Base-by-base conservation (phyloP, 1,284 basidiomycete genomes). In the Anthracocystis panici-leucophaei region DNA sequence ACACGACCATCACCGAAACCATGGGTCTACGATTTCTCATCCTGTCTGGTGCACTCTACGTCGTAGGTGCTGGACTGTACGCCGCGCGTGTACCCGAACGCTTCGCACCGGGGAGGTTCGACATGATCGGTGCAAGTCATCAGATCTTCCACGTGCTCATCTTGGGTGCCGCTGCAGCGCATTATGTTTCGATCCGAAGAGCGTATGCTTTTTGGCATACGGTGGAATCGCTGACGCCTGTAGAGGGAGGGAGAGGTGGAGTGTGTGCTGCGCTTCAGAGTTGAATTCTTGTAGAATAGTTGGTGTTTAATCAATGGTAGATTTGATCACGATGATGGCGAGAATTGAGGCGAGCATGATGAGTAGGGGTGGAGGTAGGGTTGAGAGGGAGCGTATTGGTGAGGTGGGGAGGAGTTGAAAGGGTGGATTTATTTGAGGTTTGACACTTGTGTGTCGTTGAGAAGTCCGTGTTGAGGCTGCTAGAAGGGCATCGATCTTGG, bases 31-130 rank as follows among this genome's bases (percentile, higher is more conserved):
- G 69, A 12, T 81, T 70, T 49, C 27, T 84, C 8, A 62, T 80
- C 42, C 40, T 62, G 7, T 76, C 72, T 11, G 82, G 82, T 0
- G 72, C 65, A 3, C 31, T 84, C 3, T 83, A 84, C 64, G 76
- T 84, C 14, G 50, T 75, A 1, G 82, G 80, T 2, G 81, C 82
- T 0, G 35, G 57, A 11, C 40, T 82, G 25, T 83, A 82, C 61
- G 93, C 93, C 41, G 91, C 91, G 77, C 89, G 93, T 57, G 88
- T 95, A 59, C 94, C 94, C 27, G 94, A 96, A 82, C 87, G 90
- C 31, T 88, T 91, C 71, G 88, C 88, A 11, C 93, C 93, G 1
- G 93, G 93, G 55, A 89, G 86, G 71, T 94, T 94, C 82, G 93
- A 96, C 86, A 89, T 89, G 82, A 88, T 94, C n/a, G 80, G 81